Conservation (phyloP, 1,284 basidiomycete genomes). For the Agaricales sp. region DNA sequence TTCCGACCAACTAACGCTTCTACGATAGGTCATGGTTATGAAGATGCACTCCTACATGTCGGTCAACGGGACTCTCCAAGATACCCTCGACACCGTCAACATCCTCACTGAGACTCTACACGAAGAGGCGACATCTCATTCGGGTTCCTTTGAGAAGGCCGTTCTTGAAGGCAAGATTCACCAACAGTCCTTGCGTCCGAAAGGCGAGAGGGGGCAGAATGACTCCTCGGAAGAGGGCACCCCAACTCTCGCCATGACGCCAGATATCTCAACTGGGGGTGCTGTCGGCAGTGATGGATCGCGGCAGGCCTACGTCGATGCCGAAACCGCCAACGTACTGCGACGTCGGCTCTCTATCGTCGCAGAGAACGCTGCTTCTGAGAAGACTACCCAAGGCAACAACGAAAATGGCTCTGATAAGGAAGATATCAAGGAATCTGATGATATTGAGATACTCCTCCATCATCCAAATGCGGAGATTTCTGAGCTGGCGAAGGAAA, state of each 20-base stretch:
- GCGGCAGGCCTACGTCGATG: constrained; percentile 41
- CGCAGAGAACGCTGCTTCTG: constrained; percentile 12
- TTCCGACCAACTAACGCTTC: constrained; percentile 5
- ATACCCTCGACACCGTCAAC: constrained; percentile 36
- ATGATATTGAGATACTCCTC: constrained; percentile 47
- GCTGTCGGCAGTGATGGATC: constrained; percentile 30
- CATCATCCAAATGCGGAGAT: constrained; percentile 68
- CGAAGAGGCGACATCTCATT: constrained; percentile 34
- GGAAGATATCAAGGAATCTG: constrained; percentile 9
- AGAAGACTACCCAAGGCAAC: constrained; percentile 6
- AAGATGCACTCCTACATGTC: constrained; percentile 94
- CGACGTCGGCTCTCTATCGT: constrained; percentile 40
- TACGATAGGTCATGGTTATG: constrained; percentile 77
- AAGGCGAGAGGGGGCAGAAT: constrained; percentile 15
- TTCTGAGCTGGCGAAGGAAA: constrained; percentile 64
- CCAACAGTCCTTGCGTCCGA: constrained; percentile 25
- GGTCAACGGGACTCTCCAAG: constrained; percentile 79
- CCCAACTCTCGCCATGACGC: constrained; percentile 10
- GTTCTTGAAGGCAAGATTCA: constrained; percentile 34
- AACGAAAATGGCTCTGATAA: constrained; percentile 12
- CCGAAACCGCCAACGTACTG: constrained; percentile 37
- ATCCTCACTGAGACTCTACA: constrained; percentile 34
- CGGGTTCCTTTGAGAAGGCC: constrained; percentile 53
- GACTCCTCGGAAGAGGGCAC: constrained; percentile 21
- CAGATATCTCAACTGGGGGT: constrained; percentile 13